Evolutionary conservation across 2,329 filamentous ascomycete genomes (phyloP), one percentile per base, ranked within the genome.

Genomic region (Diplodia sapinea): DNA sequence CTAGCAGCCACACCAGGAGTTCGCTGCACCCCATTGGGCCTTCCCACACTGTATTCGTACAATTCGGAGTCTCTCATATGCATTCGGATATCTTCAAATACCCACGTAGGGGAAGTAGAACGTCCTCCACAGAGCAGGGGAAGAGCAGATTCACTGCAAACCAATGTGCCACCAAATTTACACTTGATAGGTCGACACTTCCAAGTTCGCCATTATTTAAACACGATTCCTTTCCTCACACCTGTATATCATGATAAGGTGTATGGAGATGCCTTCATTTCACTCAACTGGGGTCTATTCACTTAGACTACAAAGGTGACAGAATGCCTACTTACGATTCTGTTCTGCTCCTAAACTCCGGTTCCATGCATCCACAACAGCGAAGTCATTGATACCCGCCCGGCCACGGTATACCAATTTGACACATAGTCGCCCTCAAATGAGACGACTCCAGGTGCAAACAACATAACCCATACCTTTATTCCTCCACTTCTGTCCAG

Each of bases 401-500:
- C 36, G 29, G 12, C 43, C 23, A 31, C 2, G 13, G 11, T 8
- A n/a, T 33, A 29, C 15, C n/a, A 33, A 38, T 38, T 31, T 20
- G n/a, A 50, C 29, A 38, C 17, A 40, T 13, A 23, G 31, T 31
- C 11, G 2, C 47, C 31, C 12, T 7, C 8, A 12, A 9, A 15
- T 3, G 29, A 62, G 17, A 29, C 17, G 43, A n/a, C 43, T 11
- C 17, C 11, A 3, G 43, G 43, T 20, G 11, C 9, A 40, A 57
- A 9, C 20, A 38, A 26, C 4, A 1, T 1, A 13, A 8, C 17
- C 20, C 20, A 4, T 29, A 9, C 20, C 15, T 31, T 36, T 51
- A 91, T 70, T 93, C 91, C 69, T 89, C 89, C 72, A 92, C 92
- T 72, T 91, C 91, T 72, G 92, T 92, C 90, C 91, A 94, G 40